Percentiles rank a stretch among this genome's conserved stretches.
phyloP scores from a whole-genome alignment of 441 rosid genomes.

The Lagerstroemia fauriei region DNA sequence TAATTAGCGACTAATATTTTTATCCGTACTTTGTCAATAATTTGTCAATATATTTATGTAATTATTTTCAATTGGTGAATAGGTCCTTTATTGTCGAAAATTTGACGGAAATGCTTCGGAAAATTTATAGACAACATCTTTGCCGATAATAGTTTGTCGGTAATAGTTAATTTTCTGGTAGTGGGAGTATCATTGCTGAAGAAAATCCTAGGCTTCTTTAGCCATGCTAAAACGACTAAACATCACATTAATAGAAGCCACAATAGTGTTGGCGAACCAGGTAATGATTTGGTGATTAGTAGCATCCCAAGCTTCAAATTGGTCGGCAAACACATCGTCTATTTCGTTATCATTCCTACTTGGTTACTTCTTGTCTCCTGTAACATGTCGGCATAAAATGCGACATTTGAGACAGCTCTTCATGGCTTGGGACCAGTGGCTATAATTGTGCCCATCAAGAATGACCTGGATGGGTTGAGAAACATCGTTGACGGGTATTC shows the following conservation, averaged over 20 bases:
- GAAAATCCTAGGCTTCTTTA: not conserved
- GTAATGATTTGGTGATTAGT: not conserved
- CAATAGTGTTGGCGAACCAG: not conserved
- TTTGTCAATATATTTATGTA: no score
- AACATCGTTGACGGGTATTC: not conserved
- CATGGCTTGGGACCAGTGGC: not conserved
- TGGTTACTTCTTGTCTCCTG: not conserved
- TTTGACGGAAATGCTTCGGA: no score
- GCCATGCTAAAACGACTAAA: not conserved
- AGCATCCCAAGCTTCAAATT: not conserved
- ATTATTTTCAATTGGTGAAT: no score
- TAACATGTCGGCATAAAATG: not conserved
- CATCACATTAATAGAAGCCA: not conserved
- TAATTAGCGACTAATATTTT: no score
- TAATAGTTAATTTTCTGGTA: no score
- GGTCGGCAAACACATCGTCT: not conserved
- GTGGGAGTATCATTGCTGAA: not conserved
- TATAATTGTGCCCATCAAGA: not conserved
- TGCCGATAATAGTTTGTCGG: no score
- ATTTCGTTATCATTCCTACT: not conserved
- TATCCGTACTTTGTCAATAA: no score
- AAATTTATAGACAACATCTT: no score
- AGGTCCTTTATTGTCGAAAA: no score
- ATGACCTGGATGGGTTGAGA: not conserved
- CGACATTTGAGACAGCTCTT: not conserved